Evolutionary conservation across 176 grass and related monocot species (phyloP), one percentile per base, ranked within the genome.

Genomic region (Carex littledalei): DNA sequence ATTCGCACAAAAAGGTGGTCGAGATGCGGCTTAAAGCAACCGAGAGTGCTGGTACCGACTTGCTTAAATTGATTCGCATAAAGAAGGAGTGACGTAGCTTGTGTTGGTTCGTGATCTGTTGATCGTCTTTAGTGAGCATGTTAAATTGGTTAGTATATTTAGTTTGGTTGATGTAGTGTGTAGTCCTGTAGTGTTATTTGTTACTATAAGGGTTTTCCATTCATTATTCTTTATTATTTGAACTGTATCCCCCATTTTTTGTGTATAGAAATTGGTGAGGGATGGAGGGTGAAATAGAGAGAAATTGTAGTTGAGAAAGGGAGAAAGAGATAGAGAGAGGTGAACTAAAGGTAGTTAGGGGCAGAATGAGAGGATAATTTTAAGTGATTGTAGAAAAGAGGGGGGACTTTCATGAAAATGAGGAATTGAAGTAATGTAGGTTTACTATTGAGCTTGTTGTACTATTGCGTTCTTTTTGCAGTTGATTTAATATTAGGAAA

Each of bases 1-100:
- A 99, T 72, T 98, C 95, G 8, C 95, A 98, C 86, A 98, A 95
- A 91, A 98, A 95, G 88, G 95, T 98, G 79, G 95, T 98, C 4
- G 95, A 98, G 89, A 95, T 98, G 91, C 91, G 95, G 53, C 86
- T 90, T 63, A 93, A 98, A 84, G 59, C 39, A 24, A 86, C 64
- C 35, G 29, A 43, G 1, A 84, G 22, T 57, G 82, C 64, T 50
- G 83, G 81, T 63, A 54, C 82, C 66, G 77, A 95, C 53, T 91
- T 98, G 13, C 93, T 98, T 34, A 88, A 90, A 39, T 85, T 87
- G 64, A 98, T 98, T 75, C 95, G 95, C 69, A 26, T 14, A 31
- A 90, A 91, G 84, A 84, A 76, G 86, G 94, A 95, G 77, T 95
- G 66, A 92, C 6, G 17, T 67, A 63, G 70, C 45, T 22, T 45